Percentiles rank a stretch among this genome's conserved stretches.
Evolutionary conservation across 345 rosid species (phyloP).

Genomic region (Rhodamnia rubescens): DNA sequence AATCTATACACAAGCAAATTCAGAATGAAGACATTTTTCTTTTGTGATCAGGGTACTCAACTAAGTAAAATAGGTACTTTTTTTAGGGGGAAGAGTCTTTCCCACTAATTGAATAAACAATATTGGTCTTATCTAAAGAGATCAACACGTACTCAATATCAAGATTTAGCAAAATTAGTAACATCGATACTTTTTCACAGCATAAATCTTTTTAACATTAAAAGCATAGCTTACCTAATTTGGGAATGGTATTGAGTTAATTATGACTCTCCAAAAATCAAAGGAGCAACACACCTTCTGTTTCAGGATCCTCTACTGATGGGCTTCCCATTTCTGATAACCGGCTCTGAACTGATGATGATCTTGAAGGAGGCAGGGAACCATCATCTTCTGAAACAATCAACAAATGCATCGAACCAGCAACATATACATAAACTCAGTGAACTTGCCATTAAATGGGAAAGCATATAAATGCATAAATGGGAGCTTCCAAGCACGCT

Average conservation of each 20-base stretch:
- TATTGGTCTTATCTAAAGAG: neutral
- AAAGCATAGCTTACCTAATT: neutral
- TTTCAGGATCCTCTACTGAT: slow-evolving; percentile 27
- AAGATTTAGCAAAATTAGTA: neutral
- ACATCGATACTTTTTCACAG: neutral
- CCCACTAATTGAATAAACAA: neutral
- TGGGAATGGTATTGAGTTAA: neutral
- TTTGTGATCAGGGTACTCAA: neutral
- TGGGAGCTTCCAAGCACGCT: neutral
- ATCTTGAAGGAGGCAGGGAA: slow-evolving; percentile 28
- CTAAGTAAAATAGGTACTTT: neutral
- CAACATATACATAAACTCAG: neutral
- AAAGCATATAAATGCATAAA: neutral
- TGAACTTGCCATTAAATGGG: neutral
- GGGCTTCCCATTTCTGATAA: slow-evolving; percentile 44
- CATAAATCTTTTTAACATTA: neutral
- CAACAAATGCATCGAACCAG: neutral
- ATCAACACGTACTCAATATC: neutral
- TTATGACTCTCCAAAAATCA: neutral
- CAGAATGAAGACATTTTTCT: neutral
- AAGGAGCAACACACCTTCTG: slow-evolving; percentile 26
- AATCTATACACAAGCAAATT: neutral
- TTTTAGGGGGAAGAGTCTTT: neutral
- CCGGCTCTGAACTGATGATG: slow-evolving; percentile 45
- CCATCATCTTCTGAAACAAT: slow-evolving; percentile 48